phyloP scores from a whole-genome alignment of 2,329 filamentous ascomycete genomes.

The Gliomastix tumulicola region DNA sequence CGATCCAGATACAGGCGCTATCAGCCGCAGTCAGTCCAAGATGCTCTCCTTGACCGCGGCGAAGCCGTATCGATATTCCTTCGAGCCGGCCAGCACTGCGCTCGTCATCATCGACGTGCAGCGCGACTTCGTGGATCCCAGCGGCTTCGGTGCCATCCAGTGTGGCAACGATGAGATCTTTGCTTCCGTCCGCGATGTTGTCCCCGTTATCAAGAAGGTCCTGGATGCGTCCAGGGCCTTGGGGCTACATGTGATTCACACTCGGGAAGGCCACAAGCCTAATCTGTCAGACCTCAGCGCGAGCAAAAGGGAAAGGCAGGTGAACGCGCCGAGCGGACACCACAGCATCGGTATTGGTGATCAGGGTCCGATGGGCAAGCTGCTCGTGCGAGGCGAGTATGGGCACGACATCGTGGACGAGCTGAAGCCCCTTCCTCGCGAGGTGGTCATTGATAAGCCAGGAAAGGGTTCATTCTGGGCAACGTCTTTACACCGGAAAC shows the following conservation, averaged over 20 bases:
- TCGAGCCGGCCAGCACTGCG: constrained; percentile 34
- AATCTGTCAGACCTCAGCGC: constrained; percentile 45
- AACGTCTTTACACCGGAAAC: constrained; percentile 42
- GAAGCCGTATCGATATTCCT: constrained; percentile 19
- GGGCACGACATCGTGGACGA: constrained; percentile 50
- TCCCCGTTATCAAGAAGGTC: constrained; percentile 30
- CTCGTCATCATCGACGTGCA: constrained; percentile 50
- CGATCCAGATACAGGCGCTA: no score
- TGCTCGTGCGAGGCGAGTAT: constrained; percentile 45
- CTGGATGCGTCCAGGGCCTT: constrained; percentile 30
- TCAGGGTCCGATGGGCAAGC: constrained; percentile 41
- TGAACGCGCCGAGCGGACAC: constrained; percentile 31
- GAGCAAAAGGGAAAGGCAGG: constrained; percentile 40
- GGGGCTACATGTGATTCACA: constrained; percentile 37
- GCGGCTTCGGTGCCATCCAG: constrained; percentile 41
- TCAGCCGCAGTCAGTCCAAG: no score
- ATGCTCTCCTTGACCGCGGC: constrained; percentile 2
- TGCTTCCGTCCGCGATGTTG: constrained; percentile 28
- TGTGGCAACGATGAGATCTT: constrained; percentile 29
- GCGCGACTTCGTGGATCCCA: constrained; percentile 38
- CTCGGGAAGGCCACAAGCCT: constrained; percentile 43
- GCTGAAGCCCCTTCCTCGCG: constrained; percentile 39
- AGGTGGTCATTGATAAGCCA: constrained; percentile 50
- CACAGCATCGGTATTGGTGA: constrained; percentile 40
- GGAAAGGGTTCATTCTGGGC: constrained; percentile 55